A percentile compares a stretch with the other conserved stretches of the same genome.
Evolutionary conservation across 441 rosid genomes (phyloP).

Genomic region (Hura crepitans): DNA sequence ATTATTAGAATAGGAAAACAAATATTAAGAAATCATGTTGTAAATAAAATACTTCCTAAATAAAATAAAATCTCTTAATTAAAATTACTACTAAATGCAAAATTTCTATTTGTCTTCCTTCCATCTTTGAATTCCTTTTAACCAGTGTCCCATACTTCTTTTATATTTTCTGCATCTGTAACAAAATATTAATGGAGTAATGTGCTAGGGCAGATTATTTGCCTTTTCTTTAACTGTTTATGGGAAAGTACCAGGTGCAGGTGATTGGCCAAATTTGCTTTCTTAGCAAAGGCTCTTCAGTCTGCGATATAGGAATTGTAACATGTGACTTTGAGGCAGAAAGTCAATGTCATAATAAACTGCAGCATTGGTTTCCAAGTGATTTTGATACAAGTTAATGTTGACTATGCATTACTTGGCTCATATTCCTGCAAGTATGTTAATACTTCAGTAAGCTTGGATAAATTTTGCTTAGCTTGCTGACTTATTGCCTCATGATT

Average conservation of each 20-base stretch:
- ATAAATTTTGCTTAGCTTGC: neutral
- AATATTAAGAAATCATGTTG: too few species aligned
- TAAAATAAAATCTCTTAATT: too few species aligned
- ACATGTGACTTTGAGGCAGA: conserved; percentile 1
- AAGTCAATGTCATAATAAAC: neutral
- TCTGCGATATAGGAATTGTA: neutral
- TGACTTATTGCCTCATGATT: neutral
- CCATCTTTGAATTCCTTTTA: too few species aligned
- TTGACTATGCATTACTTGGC: neutral
- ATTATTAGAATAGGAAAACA: too few species aligned
- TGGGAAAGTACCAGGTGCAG: neutral
- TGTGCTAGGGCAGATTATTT: too few species aligned
- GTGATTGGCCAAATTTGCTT: neutral
- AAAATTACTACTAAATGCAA: too few species aligned
- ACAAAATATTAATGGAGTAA: too few species aligned
- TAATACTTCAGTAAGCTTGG: neutral
- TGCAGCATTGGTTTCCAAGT: neutral
- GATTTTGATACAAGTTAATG: neutral
- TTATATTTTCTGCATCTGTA: too few species aligned
- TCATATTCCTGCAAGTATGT: neutral
- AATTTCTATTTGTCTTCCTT: too few species aligned
- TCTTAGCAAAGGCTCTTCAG: neutral
- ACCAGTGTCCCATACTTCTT: too few species aligned
- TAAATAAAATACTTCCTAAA: too few species aligned
- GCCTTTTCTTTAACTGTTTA: neutral